A percentile compares a stretch with the other conserved stretches of the same genome.
These are phyloP conservation scores for Dryas integrifolia DNA, from an alignment of 331 rosid genomes.

Conservation along the genomic window DNA sequence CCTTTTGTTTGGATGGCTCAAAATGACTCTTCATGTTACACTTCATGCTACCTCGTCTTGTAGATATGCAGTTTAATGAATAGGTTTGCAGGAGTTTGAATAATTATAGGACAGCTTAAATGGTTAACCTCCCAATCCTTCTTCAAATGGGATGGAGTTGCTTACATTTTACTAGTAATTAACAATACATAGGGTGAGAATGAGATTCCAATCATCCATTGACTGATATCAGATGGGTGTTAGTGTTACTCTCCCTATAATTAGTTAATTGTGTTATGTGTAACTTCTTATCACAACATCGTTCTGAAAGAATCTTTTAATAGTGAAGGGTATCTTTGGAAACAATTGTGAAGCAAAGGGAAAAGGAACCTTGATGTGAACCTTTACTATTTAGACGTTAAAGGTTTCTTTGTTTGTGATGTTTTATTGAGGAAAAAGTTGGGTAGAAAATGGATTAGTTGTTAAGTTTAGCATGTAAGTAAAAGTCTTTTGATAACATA, in stretches of 20 bases:
- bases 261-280: neutral
- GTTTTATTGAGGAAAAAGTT: neutral
- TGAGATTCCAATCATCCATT: neutral
- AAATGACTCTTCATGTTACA: neutral
- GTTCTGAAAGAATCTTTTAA: neutral
- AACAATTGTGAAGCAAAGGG: neutral
- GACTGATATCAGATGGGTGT: neutral
- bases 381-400: neutral
- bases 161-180: neutral
- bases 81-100: neutral
- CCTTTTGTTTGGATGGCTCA: neutral
- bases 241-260: neutral
- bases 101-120: neutral
- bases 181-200: neutral
- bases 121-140: constrained; percentile 4
- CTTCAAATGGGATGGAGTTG: neutral
- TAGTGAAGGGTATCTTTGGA: neutral
- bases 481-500: neutral
- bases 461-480: neutral
- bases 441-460: neutral
- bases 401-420: neutral
- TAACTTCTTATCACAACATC: neutral
- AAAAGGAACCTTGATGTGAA: constrained; percentile 3
- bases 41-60: neutral
- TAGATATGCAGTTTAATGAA: neutral